Evolutionary conservation across 2,329 filamentous ascomycete species (phyloP).

Genomic region (Metarhizium anisopliae): DNA sequence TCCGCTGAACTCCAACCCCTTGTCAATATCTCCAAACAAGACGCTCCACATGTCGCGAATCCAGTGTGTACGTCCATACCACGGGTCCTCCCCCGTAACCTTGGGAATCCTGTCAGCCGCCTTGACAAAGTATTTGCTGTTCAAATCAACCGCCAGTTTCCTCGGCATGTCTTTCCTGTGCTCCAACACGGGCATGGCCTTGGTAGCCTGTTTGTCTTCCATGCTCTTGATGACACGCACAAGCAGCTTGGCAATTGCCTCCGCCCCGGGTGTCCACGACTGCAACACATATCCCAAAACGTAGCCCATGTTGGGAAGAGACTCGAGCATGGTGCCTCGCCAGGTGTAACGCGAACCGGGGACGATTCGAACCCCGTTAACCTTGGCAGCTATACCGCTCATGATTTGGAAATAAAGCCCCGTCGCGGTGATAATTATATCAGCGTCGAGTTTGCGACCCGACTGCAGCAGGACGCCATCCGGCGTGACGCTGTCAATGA

Average conservation of each 20-base stretch:
- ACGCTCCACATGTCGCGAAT: slow-evolving; percentile 20
- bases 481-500: slow-evolving; percentile 40
- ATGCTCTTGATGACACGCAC: slow-evolving; percentile 44
- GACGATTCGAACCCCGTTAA: slow-evolving; percentile 45
- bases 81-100: slow-evolving; percentile 22
- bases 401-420: slow-evolving; percentile 53
- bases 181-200: slow-evolving; percentile 35
- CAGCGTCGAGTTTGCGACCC: slow-evolving; percentile 44
- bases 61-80: slow-evolving; percentile 25
- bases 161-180: slow-evolving; percentile 14
- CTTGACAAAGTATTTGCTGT: slow-evolving; percentile 26
- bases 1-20: slow-evolving; percentile 21
- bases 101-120: slow-evolving; percentile 27
- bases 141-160: slow-evolving; percentile 17
- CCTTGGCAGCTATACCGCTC: slow-evolving; percentile 39
- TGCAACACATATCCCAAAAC: slow-evolving; percentile 58
- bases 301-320: slow-evolving; percentile 53
- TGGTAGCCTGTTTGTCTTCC: slow-evolving; percentile 33
- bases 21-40: slow-evolving; percentile 20
- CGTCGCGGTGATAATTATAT: slow-evolving; percentile 63
- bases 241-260: slow-evolving; percentile 38
- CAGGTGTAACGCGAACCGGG: slow-evolving; percentile 46
- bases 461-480: slow-evolving; percentile 38
- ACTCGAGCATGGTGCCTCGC: slow-evolving; percentile 58
- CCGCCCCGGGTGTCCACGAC: slow-evolving; percentile 59